phyloP scores from a whole-genome alignment of 495 filamentous ascomycete genomes.

The Durotheca rogersii region DNA sequence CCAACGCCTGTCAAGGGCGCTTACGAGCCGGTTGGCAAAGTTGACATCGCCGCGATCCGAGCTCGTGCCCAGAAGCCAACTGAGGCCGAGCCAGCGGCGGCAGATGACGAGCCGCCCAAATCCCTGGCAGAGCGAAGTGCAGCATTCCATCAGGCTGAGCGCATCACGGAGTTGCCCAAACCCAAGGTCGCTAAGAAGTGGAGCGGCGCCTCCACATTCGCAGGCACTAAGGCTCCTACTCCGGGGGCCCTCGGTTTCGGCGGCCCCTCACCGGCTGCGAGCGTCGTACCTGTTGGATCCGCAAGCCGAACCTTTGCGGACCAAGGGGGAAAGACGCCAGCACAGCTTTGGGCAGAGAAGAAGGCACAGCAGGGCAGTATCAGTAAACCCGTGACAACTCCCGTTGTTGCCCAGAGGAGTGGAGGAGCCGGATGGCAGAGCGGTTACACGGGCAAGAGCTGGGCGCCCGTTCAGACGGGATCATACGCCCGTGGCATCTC shows the following conservation, averaged over 20 bases:
- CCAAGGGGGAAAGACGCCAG: slow-evolving; percentile 91
- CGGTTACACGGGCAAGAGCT: slow-evolving; percentile 82
- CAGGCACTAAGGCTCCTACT: slow-evolving; percentile 83
- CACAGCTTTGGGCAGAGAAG: slow-evolving; percentile 95
- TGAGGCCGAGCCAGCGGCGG: slow-evolving; percentile 41
- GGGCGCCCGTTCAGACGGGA: slow-evolving; percentile 77
- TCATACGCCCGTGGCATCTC: slow-evolving; percentile 63
- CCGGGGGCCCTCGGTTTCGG: slow-evolving; percentile 64
- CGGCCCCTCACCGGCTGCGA: slow-evolving; percentile 48
- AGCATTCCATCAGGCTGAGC: slow-evolving; percentile 68
- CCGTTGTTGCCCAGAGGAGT: slow-evolving; percentile 65
- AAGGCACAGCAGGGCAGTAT: slow-evolving; percentile 73
- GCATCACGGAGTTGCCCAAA: slow-evolving; percentile 85
- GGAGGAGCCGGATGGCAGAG: slow-evolving; percentile 80
- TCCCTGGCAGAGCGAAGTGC: slow-evolving; percentile 66
- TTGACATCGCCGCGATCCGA: slow-evolving; percentile 91
- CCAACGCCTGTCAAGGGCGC: slow-evolving; percentile 83
- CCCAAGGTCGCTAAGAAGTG: slow-evolving; percentile 92
- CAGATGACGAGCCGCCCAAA: slow-evolving; percentile 51
- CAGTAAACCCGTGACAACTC: slow-evolving; percentile 46
- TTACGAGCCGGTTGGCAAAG: slow-evolving; percentile 91
- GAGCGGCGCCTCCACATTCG: slow-evolving; percentile 67
- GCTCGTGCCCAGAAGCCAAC: slow-evolving; percentile 70
- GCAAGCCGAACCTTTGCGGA: slow-evolving; percentile 93
- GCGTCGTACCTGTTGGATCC: slow-evolving; percentile 64